These are phyloP conservation scores for Claviceps sp. DNA, from an alignment of 2,329 filamentous ascomycete species.

Conservation along the genomic window DNA sequence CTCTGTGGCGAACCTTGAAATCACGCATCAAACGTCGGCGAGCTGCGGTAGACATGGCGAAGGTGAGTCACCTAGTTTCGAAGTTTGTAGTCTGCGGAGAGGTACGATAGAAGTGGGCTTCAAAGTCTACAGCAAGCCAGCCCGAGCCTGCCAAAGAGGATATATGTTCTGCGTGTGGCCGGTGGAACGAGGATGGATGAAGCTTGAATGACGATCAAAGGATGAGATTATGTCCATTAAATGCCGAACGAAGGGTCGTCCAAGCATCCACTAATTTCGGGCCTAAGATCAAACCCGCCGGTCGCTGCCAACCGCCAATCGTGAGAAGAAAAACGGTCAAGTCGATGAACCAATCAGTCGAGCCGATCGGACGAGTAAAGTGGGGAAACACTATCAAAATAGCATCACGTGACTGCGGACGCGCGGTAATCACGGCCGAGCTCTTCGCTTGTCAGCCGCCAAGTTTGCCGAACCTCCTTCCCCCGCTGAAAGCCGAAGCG, in stretches of 20 bases:
- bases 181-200: neutral
- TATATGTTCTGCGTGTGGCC: neutral
- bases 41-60: slow-evolving; percentile 70
- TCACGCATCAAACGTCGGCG: slow-evolving; percentile 96
- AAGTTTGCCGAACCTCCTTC: neutral
- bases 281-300: neutral
- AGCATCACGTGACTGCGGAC: neutral
- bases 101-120: neutral
- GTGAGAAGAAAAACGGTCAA: neutral
- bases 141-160: neutral
- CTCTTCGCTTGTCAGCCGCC: neutral
- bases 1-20: slow-evolving; percentile 65
- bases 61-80: neutral
- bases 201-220: slow-evolving; percentile 9
- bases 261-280: neutral
- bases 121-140: neutral
- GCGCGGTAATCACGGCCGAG: neutral
- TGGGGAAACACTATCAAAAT: too few species aligned
- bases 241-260: neutral
- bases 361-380: neutral
- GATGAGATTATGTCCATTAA: neutral
- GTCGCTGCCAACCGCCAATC: slow-evolving; percentile 18
- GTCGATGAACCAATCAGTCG: slow-evolving; percentile 7
- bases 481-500: slow-evolving; percentile 25
- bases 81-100: slow-evolving; percentile 1